Evolutionary conservation across 2,329 filamentous ascomycete genomes (phyloP).

Genomic region (Aschersonia sp.): DNA sequence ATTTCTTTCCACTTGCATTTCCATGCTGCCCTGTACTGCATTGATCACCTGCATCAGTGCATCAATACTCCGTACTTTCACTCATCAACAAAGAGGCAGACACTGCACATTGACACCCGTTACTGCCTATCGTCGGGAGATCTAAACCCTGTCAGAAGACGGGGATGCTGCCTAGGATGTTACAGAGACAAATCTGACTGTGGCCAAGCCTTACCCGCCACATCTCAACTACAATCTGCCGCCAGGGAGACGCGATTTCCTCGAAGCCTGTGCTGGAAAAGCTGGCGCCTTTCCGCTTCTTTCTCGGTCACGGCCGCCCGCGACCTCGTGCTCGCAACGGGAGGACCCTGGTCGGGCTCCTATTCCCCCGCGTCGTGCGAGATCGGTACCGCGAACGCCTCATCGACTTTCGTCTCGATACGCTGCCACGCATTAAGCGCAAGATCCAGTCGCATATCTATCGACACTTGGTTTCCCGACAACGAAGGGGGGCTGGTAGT

Average conservation of each 20-base stretch:
- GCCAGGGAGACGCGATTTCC: neutral
- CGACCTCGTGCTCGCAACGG: conserved; percentile 25
- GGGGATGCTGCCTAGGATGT: conserved; percentile 8
- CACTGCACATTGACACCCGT: too few species aligned
- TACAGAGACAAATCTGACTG: conserved; percentile 1
- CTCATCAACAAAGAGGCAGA: too few species aligned
- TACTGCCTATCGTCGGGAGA: neutral
- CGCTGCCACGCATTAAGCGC: conserved; percentile 55
- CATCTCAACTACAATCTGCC: neutral
- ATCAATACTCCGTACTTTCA: neutral
- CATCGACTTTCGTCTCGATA: conserved; percentile 59
- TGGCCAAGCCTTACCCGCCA: neutral
- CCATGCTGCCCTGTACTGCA: neutral
- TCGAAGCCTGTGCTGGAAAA: conserved; percentile 9
- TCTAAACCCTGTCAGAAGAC: conserved; percentile 15
- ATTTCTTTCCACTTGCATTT: neutral
- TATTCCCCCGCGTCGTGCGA: conserved; percentile 51
- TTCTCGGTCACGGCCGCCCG: conserved; percentile 15
- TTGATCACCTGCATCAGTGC: neutral
- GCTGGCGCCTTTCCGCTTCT: conserved; percentile 30
- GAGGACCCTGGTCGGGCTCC: conserved; percentile 44
- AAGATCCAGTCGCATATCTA: conserved; percentile 66
- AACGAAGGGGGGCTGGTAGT: conserved; percentile 36
- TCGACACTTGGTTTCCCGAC: conserved; percentile 52
- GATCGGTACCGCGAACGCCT: conserved; percentile 52